Evolutionary conservation across 2,329 filamentous ascomycete species (phyloP).

Genomic region (Delphinella strobiligena): DNA sequence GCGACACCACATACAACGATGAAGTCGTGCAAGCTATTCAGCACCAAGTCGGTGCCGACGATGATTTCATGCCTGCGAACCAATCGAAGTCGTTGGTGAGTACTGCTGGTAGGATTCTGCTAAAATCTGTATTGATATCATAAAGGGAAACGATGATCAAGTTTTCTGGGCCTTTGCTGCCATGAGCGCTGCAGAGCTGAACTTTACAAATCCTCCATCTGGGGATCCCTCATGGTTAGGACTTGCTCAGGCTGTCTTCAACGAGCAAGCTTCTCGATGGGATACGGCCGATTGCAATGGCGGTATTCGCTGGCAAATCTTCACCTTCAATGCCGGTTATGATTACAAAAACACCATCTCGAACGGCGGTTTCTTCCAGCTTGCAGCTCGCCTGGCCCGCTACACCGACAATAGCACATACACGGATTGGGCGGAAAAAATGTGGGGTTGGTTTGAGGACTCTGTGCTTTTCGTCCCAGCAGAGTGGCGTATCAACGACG

Average conservation of each 20-base stretch:
- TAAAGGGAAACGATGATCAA: constrained; percentile 42
- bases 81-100: constrained; percentile 22
- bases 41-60: constrained; percentile 45
- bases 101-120: neutral
- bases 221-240: constrained; percentile 29
- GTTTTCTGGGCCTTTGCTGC: constrained; percentile 44
- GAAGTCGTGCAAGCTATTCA: constrained; percentile 46
- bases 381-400: constrained; percentile 55
- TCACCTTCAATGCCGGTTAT: constrained; percentile 58
- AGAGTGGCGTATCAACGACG: constrained; percentile 43
- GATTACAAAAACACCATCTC: constrained; percentile 47
- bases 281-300: constrained; percentile 20
- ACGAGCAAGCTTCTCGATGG: constrained; percentile 22
- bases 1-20: constrained; percentile 51
- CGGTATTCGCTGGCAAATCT: constrained; percentile 50
- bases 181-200: constrained; percentile 42
- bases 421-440: constrained; percentile 57
- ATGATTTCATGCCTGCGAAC: constrained; percentile 45
- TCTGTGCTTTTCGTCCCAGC: constrained; percentile 38
- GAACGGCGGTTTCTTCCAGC: constrained; percentile 46
- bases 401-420: constrained; percentile 76
- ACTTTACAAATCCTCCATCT: constrained; percentile 29
- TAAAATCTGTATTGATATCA: neutral
- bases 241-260: constrained; percentile 28
- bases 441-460: constrained; percentile 45